Evolutionary conservation across 768 basidiomycete genomes (phyloP).

Genomic region (Dictyophora rubrovolvata): DNA sequence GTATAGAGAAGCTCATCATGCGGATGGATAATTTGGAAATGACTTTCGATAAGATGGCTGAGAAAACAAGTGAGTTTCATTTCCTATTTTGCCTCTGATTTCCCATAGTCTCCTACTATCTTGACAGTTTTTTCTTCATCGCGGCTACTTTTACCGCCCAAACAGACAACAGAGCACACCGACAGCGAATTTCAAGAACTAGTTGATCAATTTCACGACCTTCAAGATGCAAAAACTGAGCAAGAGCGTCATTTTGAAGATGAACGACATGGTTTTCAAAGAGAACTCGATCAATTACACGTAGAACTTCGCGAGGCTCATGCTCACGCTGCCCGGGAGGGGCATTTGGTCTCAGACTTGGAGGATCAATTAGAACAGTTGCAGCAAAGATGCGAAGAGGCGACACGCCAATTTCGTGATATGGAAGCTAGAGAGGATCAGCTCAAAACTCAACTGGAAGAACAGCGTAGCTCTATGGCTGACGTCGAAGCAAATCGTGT

Average conservation of each 20-base stretch:
- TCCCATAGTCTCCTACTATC: conserved; percentile 3
- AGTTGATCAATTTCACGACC: conserved; percentile 50
- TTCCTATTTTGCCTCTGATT: neutral
- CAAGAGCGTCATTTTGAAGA: conserved; percentile 52
- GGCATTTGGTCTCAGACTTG: conserved; percentile 19
- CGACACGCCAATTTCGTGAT: conserved; percentile 47
- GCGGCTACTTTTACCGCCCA: conserved; percentile 52
- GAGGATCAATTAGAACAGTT: conserved; percentile 59
- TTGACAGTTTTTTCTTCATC: conserved; percentile 65
- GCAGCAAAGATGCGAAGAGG: conserved; percentile 54
- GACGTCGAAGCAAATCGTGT: conserved; percentile 38
- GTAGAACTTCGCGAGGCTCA: conserved; percentile 32
- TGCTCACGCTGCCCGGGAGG: conserved; percentile 34
- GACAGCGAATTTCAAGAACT: conserved; percentile 68
- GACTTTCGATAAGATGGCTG: conserved; percentile 79
- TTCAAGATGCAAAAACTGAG: conserved; percentile 44
- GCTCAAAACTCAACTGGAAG: conserved; percentile 44
- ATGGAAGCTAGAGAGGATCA: conserved; percentile 56
- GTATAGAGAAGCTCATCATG: conserved; percentile 57
- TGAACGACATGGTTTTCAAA: conserved; percentile 43
- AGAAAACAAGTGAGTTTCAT: conserved; percentile 58
- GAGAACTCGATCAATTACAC: conserved; percentile 47
- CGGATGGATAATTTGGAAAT: conserved; percentile 75
- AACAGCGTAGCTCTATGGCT: conserved; percentile 46
- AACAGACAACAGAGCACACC: conserved; percentile 66